Evolutionary conservation across 768 basidiomycete species (phyloP).

Genomic region (Kwoniella sp.): DNA sequence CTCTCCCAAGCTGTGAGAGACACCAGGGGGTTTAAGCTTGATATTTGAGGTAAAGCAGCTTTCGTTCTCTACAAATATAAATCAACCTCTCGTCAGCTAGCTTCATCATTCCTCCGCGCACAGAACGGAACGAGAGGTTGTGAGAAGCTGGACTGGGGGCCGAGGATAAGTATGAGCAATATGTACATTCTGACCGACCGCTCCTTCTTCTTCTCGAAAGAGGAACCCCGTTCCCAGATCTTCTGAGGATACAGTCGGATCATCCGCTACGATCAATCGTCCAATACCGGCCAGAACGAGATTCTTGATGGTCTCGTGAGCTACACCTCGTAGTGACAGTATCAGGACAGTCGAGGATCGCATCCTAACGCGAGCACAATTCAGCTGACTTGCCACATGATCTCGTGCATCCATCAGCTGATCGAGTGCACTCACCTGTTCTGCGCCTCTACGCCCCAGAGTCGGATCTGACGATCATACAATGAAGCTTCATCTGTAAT

Average conservation of each 20-base stretch:
- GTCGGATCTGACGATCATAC: slow-evolving; percentile 93
- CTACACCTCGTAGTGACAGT: slow-evolving; percentile 74
- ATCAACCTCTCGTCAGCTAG: slow-evolving; percentile 9
- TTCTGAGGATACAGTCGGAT: slow-evolving; percentile 70
- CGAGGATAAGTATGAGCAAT: too few species aligned
- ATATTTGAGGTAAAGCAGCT: slow-evolving; percentile 79
- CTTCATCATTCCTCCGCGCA: neutral
- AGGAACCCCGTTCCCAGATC: slow-evolving; percentile 93
- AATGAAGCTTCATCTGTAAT: slow-evolving; percentile 66
- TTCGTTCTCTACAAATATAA: slow-evolving; percentile 68
- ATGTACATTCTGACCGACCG: slow-evolving; percentile 77
- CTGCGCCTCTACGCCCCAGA: slow-evolving; percentile 98
- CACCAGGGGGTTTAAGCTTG: slow-evolving; percentile 90
- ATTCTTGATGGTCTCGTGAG: slow-evolving; percentile 95
- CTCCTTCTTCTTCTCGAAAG: slow-evolving; percentile 80
- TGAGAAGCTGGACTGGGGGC: too few species aligned
- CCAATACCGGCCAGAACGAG: slow-evolving; percentile 96
- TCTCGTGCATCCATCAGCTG: too few species aligned
- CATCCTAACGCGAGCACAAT: too few species aligned
- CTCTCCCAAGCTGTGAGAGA: slow-evolving; percentile 69
- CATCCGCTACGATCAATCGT: slow-evolving; percentile 79
- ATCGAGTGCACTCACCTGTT: slow-evolving; percentile 65
- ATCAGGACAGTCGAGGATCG: slow-evolving; percentile 87
- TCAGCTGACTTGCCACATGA: too few species aligned
- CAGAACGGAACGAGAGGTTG: too few species aligned